Evolutionary conservation across 805 yeast genomes (phyloP), one percentile per base, ranked within the genome.

Genomic region (Metschnikowia continentalis): DNA sequence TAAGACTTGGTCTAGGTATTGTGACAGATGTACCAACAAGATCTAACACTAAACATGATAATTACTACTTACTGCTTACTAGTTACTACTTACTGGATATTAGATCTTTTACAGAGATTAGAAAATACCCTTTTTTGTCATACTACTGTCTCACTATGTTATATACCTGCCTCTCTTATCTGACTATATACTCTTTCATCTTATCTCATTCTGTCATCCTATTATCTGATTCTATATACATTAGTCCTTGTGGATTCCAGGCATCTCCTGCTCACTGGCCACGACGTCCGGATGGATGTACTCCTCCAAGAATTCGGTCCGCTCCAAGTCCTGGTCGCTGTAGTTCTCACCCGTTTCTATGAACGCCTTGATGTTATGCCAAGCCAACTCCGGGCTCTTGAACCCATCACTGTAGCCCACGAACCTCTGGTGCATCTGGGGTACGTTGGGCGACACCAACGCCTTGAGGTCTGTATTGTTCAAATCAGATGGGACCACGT

Each of bases 371-470:
- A 89, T 75, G 65, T 88, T 88, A 42, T 82, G 78, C 59, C 88
- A 76, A 54, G 88, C 86, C 47, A 88, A 76, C 49, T 82, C 79
- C 10, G 92, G 83, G 66, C 89, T 96, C 44, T 80, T 75, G 42
- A 89, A 81, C 32, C 91, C 92, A 61, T 82, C 82, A 30, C 65
- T 58, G 66, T 79, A 92, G 5, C 96, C 96, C 49, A 73, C 72
- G 64, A 74, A 90, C 33, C 76, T 74, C 65, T 90, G 90, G 55
- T 72, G 76, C 44, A 90, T 78, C 60, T 80, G 79, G 8, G 96
- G 91, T 7, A 84, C 78, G 46, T 82, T 82, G 19, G 85, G 82
- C 42, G 90, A 83, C 3, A 90, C 96, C 46, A 89, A 76, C 3
- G 98, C 91, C 61, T 81, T 85, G 54, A 92, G 74, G 42, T 64